These are phyloP conservation scores for Sarocladium brachiariae DNA, from an alignment of 2,329 filamentous ascomycete species.

Conservation along the genomic window DNA sequence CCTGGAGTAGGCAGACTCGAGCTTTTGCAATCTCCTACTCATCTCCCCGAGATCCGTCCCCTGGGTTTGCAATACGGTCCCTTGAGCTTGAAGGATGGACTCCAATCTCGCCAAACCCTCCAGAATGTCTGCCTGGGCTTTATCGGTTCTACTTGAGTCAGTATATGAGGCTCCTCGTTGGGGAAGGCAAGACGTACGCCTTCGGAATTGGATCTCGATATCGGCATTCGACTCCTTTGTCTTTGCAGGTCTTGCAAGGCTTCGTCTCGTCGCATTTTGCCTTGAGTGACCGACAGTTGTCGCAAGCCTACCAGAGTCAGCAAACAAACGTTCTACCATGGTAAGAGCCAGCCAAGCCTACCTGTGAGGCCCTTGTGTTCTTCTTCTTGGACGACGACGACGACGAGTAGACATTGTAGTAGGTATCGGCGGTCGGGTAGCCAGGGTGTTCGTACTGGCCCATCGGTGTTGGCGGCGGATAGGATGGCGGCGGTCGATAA, in stretches of 20 bases:
- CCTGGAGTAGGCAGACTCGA: conserved; percentile 21
- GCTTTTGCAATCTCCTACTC: conserved; percentile 22
- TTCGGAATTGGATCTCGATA: conserved; percentile 89
- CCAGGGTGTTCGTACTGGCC: conserved; percentile 23
- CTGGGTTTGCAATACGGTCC: conserved; percentile 23
- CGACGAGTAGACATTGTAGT: conserved; percentile 36
- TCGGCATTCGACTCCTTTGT: conserved; percentile 76
- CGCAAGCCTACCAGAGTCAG: conserved; percentile 63
- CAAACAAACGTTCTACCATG: not conserved
- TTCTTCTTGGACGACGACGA: conserved; percentile 44
- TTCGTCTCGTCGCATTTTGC: conserved; percentile 87
- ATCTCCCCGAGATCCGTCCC: not conserved
- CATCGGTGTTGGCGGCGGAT: conserved; percentile 34
- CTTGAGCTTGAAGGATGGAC: conserved; percentile 23
- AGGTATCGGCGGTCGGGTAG: conserved; percentile 28
- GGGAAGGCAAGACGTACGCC: conserved; percentile 55
- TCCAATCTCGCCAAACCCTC: conserved; percentile 43
- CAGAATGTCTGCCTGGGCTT: conserved; percentile 52
- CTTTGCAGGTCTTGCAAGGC: conserved; percentile 79
- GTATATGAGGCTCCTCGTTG: not conserved
- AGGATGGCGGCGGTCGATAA: conserved; percentile 30
- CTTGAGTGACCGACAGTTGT: conserved; percentile 79
- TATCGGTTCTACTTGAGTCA: conserved; percentile 42
- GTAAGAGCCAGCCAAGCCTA: conserved; percentile 21
- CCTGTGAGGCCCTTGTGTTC: conserved; percentile 59